phyloP scores from a whole-genome alignment of 202 grass and related monocot genomes.

The Setaria viridis region DNA sequence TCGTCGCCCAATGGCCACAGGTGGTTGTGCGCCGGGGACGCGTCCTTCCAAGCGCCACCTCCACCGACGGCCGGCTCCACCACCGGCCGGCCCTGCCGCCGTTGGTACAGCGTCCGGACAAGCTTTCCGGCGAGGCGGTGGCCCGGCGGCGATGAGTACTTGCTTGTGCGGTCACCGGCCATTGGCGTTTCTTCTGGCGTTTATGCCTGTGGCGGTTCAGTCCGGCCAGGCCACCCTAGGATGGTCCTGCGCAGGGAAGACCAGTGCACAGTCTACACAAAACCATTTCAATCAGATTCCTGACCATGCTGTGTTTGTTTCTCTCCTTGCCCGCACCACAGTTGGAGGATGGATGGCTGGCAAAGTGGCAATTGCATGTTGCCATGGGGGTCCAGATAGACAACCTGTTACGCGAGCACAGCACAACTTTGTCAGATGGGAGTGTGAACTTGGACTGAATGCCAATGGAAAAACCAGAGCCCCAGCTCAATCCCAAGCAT shows the following conservation, averaged over 20 bases:
- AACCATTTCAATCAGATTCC: neutral
- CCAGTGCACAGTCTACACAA: neutral
- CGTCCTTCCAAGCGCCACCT: neutral
- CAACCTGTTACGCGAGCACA: neutral
- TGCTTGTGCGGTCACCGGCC: neutral
- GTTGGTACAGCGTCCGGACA: neutral
- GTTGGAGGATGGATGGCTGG: neutral
- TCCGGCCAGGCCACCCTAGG: neutral
- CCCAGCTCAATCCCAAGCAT: neutral
- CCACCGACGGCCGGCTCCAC: neutral
- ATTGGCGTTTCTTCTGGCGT: neutral
- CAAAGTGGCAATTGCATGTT: neutral
- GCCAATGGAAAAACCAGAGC: neutral
- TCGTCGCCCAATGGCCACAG: neutral
- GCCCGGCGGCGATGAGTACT: neutral
- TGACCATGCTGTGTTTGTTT: neutral
- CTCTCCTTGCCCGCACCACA: neutral
- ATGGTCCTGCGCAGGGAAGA: slow-evolving; percentile 18
- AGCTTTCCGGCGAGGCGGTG: slow-evolving; percentile 26
- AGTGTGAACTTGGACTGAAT: neutral
- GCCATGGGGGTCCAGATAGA: neutral
- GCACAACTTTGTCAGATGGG: neutral
- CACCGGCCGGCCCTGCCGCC: neutral
- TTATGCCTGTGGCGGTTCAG: too few species aligned
- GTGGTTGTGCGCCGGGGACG: neutral